Evolutionary conservation across 2,329 filamentous ascomycete genomes (phyloP), one percentile per base, ranked within the genome.

Genomic region (Aspergillus phoenicis): DNA sequence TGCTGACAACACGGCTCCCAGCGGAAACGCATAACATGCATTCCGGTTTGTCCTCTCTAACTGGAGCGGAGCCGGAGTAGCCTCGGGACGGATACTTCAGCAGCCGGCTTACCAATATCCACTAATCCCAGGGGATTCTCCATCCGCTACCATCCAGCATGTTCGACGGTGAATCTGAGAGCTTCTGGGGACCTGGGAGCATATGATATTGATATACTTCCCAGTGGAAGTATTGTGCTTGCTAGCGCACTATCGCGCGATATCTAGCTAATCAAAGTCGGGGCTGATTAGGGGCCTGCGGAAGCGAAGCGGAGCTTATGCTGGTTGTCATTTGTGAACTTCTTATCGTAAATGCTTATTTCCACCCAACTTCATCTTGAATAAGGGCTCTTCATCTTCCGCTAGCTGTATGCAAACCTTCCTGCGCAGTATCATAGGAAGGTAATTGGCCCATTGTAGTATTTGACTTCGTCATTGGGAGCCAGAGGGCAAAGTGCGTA

Each of bases 81-180:
- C 38, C 41, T 55, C 53, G 53, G 53, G 41, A 56, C 53, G 53
- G 53, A 45, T 56, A 43, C 53, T 56, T n/a, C 39, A 56, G 26
- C 39, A 47, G 41, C 53, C 53, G 53, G 53, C 41, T 56, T 22
- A 56, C 39, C 39, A 56, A 56, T 53, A 28, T 22, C 26, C 41
- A 51, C 17, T 26, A 11, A 51, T 51, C 28, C 17, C 26, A 17
- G 15, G 26, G 47, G 13, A 51, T 5, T 30, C 13, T 15, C 8
- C 8, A 4, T 28, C 47, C 41, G 11, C 24, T 13, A 17, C 17
- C n/a, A 28, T 30, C 17, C 8, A 17, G 15, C 15, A 51, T 5
- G 15, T 28, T 51, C 26, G n/a, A 51, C 13, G 5, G 24, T 51
- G 47, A 5, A 2, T 5, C 13, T 33, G 15, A 5, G n/a, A 17